Base-by-base conservation (phyloP, 129 eudicot genomes). In the Kitagawia praeruptora region DNA sequence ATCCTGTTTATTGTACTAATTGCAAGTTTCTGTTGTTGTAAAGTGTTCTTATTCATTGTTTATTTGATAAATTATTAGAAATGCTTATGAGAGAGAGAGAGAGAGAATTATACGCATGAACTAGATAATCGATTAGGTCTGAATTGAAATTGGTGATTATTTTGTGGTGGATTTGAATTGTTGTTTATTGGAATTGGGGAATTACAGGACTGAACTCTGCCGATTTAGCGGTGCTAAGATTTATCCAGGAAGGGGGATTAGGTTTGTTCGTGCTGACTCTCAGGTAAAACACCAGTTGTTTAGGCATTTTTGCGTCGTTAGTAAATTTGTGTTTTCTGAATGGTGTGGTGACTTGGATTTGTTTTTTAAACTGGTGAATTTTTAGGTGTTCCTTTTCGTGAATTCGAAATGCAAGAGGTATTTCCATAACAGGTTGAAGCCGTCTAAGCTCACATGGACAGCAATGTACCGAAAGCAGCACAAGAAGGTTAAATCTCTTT, bases 221-320 rank as follows among this genome's bases (percentile, higher is more conserved):
- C 93, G 96, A 47, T 91, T 91, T 75, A 91, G 96, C 75, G 96
- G 96, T 76, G 89, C 86, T 56, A 91, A 91, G 88, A 91, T 91
- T 47, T 91, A 91, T 78, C 96, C 96, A 0, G 96, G 96, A 74
- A 91, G 85, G 85, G 96, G 96, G 44, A 91, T 91, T 64, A 76
- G 96, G 84, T 91, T 91, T 80, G 82, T 91, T 79, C 88, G 96
- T 61, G 85, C 93, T 1, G 96, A 91, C 34, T 88, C 93, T 70
- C 91, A 91, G 96, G 96, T 91, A 80, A 49, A 80, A 47, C 38
- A 7, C 0, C 18, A 48, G 8, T 4, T 0, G 23, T 25, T 34
- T 2, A 10, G 19, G 42, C 16, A 12, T 75, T 47, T 18, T 10
- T 12, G 15, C 8, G 2, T 15, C 37, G 37, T n/a, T 38, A 31